Evolutionary conservation across 2,329 filamentous ascomycete species (phyloP), one percentile per base, ranked within the genome.

Genomic region (Pseudonectria foliicola): DNA sequence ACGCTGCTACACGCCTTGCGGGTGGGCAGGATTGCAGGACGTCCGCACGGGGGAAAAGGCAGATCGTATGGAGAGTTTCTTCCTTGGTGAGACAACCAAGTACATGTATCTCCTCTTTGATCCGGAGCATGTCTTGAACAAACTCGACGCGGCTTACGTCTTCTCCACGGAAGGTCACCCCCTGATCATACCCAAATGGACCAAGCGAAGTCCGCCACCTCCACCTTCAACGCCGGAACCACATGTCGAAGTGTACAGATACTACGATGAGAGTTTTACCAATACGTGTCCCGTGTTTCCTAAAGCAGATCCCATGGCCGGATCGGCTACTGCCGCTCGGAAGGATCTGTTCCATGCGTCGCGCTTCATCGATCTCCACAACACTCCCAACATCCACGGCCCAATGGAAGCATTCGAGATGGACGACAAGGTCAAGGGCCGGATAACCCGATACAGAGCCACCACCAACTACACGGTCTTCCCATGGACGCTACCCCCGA

Each of bases 1-100:
- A 31, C 77, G 90, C 35, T 98, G 92, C 61, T 88, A 86, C 77
- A 87, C 88, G 1, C 74, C 77, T 42, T 98, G 92, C 52, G 92
- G 92, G 27, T 96, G 90, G 88, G 85, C 90, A 11, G 90, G 90
- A 1, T 70, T 96, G 25, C 82, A 88, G 52, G 82, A 89, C 56
- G 85, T 90, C 7, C 68, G 81, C 24, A 85, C 76, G 5, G 90
- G 90, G 4, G 86, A 95, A 61, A 78, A 87, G 60, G 85, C 77
- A 48, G 89, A 98, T 57, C 82, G 92, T 24, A 96, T 96, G 92
- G 92, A 98, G 62, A 96, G 90, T 57, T 98, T 96, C 70, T 96
- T 96, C 54, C 71, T 98, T 1, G 90, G 92, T 11, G 92, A 98
- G 62, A 98, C 92, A 2, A 82, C 87, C 29, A 95, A 96, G 61